Base-by-base conservation (phyloP, 768 basidiomycete species). In the Artomyces pyxidatus region DNA sequence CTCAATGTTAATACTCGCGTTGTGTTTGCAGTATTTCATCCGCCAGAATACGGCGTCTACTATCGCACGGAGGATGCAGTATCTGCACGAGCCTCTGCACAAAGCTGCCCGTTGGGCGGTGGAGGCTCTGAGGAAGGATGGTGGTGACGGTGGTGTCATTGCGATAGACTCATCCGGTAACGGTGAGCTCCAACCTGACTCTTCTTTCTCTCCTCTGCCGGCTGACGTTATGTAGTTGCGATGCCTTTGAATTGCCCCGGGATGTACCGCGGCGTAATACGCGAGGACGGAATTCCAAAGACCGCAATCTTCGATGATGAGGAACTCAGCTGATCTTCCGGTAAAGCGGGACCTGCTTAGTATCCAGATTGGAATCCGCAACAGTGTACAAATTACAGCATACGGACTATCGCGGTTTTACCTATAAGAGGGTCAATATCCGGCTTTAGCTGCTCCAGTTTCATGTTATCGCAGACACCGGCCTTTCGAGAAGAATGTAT, bases 291-390 rank as follows among this genome's bases (percentile, higher is more conserved):
- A 9, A 61, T 80, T 7, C 73, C 85, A 0, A 77, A 77, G 63
- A 85, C 83, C 0, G 88, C 87, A 10, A 87, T 90, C 45, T 90
- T 91, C 63, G 67, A 67, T 17, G 86, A 88, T 53, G 88, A 91
- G 42, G 68, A 60, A 41, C 49, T 68, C 10, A n/a, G n/a, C n/a
- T n/a, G n/a, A n/a, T n/a, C n/a, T n/a, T n/a, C n/a, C n/a, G n/a
- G n/a, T n/a, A n/a, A n/a, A n/a, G n/a, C n/a, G n/a, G n/a, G n/a
- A n/a, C n/a, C n/a, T n/a, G n/a, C n/a, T n/a, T n/a, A n/a, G n/a
- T n/a, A n/a, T n/a, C n/a, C n/a, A n/a, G n/a, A n/a, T n/a, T n/a
- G n/a, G n/a, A n/a, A n/a, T n/a, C n/a, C n/a, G n/a, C n/a, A n/a
- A n/a, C n/a, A n/a, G n/a, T n/a, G n/a, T n/a, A n/a, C n/a, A n/a